Evolutionary conservation across 257 asterid genomes (phyloP), one percentile per base, ranked within the genome.

Genomic region (Orobanche coerulescens): DNA sequence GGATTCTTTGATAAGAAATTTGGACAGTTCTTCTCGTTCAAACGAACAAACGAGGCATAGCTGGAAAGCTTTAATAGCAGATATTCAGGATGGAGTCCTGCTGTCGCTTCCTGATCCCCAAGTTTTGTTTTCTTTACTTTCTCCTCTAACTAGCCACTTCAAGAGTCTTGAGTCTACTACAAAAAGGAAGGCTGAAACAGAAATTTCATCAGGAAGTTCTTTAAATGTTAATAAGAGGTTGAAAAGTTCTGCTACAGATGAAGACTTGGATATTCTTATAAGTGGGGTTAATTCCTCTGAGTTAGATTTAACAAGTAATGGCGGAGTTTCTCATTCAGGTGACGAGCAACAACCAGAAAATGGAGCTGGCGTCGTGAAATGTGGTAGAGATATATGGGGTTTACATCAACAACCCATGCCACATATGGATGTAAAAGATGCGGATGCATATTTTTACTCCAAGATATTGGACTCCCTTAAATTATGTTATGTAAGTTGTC

Each of bases 101-200:
- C 72, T 84, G 50, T 76, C 66, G 15, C 82, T 91, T 67, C 96
- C 96, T 15, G 88, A 84, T 61, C 94, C 94, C 65, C 94, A 86
- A 79, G 93, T 84, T 68, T 73, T 91, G 62, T 55, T 81, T 50
- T 77, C 95, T 50, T 79, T 85, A 62, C 84, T 88, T 66, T 84
- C 95, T 76, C 80, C 90, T 71, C 69, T 84, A 54, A 77, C 59
- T 69, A 74, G 71, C 70, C 76, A 71, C 50, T 63, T 73, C 77
- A 81, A 73, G 78, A 49, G 72, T 79, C 77, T 69, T 4, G 78
- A 69, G 47, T 71, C 76, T 58, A 18, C 67, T 69, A 34, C 18
- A 25, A 91, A 91, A 75, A 84, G 98, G 78, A 73, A 74, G 19
- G 90, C 87, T 59, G 85, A 81, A 62, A 50, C 63, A 36, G 86